These are phyloP conservation scores for Lentinula guzmanii DNA, from an alignment of 768 basidiomycete genomes.

Conservation along the genomic window DNA sequence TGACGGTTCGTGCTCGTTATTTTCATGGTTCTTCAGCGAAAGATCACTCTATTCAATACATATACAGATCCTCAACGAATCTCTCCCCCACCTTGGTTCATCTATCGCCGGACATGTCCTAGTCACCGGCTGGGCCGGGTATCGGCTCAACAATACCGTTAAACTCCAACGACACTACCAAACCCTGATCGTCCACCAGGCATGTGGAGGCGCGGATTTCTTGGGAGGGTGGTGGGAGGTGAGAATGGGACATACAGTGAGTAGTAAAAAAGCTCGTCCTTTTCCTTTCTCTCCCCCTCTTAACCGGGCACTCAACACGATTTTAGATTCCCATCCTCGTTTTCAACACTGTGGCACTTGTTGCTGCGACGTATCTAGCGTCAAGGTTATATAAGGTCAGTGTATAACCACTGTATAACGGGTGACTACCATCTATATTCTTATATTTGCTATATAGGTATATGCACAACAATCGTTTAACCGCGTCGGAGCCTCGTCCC, in stretches of 20 bases:
- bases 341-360: conserved; percentile 28
- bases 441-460: conserved; percentile 19
- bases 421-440: neutral
- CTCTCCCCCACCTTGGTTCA: conserved; percentile 45
- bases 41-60: neutral
- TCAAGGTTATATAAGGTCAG: conserved; percentile 36
- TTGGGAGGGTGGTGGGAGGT: conserved; percentile 38
- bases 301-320: no score
- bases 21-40: no score
- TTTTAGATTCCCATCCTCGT: conserved; percentile 34
- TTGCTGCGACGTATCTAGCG: conserved; percentile 31
- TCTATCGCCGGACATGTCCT: conserved; percentile 40
- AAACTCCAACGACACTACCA: conserved; percentile 25
- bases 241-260: conserved; percentile 27
- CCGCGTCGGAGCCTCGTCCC: conserved; percentile 40
- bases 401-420: neutral
- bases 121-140: conserved; percentile 42
- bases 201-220: conserved; percentile 35
- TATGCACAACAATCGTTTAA: conserved; percentile 41
- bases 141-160: conserved; percentile 28
- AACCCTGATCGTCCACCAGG: conserved; percentile 24
- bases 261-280: conserved; percentile 9
- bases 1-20: conserved; percentile 27
- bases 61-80: conserved; percentile 41
- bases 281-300: no score